Base-by-base conservation (phyloP, 2,329 filamentous ascomycete genomes). In the Trichophyton schoenleinii region DNA sequence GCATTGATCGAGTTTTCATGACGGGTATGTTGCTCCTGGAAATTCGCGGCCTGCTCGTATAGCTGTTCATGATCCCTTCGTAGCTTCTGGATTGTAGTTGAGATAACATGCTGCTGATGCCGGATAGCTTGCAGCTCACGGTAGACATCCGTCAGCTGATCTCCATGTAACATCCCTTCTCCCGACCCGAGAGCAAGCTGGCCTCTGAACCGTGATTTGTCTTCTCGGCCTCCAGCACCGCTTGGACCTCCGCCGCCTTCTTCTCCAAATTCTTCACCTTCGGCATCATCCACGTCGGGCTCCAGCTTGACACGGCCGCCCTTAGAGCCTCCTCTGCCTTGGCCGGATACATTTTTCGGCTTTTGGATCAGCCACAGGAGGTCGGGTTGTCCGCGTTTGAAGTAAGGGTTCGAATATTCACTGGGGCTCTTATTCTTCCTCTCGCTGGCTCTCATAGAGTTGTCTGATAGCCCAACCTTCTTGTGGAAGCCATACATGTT, bases 1-100 rank as follows among this genome's bases (percentile, higher is more conserved):
- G 92, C 92, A 70, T 96, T 97, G 74, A 99, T 97, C 0, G 92
- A 96, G 71, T 92, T 96, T 71, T 99, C 94, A 70, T 99, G 94
- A n/a, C 94, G 86, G 67, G 92, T 91, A 70, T 97, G 92, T 70
- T 95, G 85, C 63, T 84, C 88, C 73, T 97, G 91, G 71, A 96
- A 96, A 62, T 88, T 86, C 52, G 88, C 82, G 0, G 92, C 91
- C 73, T 96, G 91, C 61, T 88, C 87, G 69, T 91, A 95, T 34
- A 96, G 82, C 64, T 92, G 86, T 64, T 90, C 86, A 70, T 97
- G 94, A 68, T 96, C 91, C 63, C 87, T 83, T 61, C 90, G 87
- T 62, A 97, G 78, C 61, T 88, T 85, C 60, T 81, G 83, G 66
- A 99, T 91, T 64, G 92, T 89, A 46, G 81, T 85, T 15, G 89